Evolutionary conservation across 2,329 filamentous ascomycete species (phyloP), one percentile per base, ranked within the genome.

Genomic region (Elsinoe arachidis): DNA sequence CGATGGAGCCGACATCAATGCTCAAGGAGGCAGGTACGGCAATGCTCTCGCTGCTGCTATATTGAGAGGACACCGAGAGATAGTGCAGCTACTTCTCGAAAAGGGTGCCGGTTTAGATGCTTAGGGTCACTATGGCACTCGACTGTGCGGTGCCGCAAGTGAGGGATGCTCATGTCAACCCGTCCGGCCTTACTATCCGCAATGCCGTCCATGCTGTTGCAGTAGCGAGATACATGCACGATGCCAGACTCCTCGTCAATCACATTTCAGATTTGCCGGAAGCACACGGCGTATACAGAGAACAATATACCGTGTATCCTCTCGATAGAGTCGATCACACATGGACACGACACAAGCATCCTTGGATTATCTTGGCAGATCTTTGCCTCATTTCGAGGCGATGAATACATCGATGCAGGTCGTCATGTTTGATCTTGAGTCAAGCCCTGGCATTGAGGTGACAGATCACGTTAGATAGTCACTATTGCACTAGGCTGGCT

Each of bases 151-250:
- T n/a, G n/a, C n/a, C n/a, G n/a, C n/a, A n/a, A n/a, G n/a, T n/a
- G n/a, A n/a, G n/a, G 21, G 58, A 56, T 26, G 58, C 58, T 43
- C 37, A 58, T 14, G 23, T 46, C 43, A 60, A 60, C 43, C 9
- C 15, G 7, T 9, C 5, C 11, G 56, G 58, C 5, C 35, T 21
- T 14, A 38, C 26, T 15, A 37, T 46, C 30, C 23, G 49, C 38
- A 56, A 37, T 26, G 54, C 58, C 11, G 17, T 52, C 19, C 17
- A 58, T 12, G 55, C 23, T 23, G 34, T 43, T 3, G 43, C 37
- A 38, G 26, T 46, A 19, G 14, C 4, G 17, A 19, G 41, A 10
- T 19, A 46, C 14, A 23, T 19, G 10, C 15, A 46, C 9, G 21
- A n/a, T 23, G 17, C 41, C 17, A 26, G 15, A 10, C 21, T 46